These are phyloP conservation scores for Boehmeria nivea DNA, from an alignment of 306 rosid species.

Conservation along the genomic window DNA sequence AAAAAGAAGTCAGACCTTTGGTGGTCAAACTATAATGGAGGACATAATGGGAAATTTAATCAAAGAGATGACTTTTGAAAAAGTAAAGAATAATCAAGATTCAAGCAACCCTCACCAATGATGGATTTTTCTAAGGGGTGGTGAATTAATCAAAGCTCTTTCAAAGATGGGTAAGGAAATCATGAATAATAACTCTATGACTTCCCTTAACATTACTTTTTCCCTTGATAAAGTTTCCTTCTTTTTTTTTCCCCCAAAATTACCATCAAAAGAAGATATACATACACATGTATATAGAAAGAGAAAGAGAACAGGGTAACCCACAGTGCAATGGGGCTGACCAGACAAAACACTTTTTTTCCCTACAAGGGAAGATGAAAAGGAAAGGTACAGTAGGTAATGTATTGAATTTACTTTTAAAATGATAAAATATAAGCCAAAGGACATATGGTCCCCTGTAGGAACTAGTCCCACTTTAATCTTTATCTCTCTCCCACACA, in stretches of 20 bases:
- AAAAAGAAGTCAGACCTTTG: constrained; percentile 39
- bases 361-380: constrained; percentile 24
- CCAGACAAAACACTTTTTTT: constrained; percentile 42
- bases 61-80: constrained; percentile 29
- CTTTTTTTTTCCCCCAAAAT: constrained; percentile 24
- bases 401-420: constrained; percentile 23
- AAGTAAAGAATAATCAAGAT: constrained; percentile 35
- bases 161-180: constrained; percentile 40
- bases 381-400: constrained; percentile 28
- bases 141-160: constrained; percentile 20
- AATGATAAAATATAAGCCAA: constrained; percentile 39
- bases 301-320: no score
- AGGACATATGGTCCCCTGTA: constrained; percentile 36
- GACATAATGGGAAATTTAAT: constrained; percentile 27
- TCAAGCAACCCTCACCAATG: constrained; percentile 34
- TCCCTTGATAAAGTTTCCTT: no score
- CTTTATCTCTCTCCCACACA: constrained; percentile 38
- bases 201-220: constrained; percentile 15
- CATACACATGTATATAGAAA: neutral
- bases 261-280: constrained; percentile 26
- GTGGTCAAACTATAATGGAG: constrained; percentile 46
- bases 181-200: constrained; percentile 21
- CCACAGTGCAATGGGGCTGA: constrained; percentile 26
- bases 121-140: constrained; percentile 32
- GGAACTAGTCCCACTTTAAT: constrained; percentile 22